Base-by-base conservation (phyloP, 768 basidiomycete species). In the Suillus paluster region DNA sequence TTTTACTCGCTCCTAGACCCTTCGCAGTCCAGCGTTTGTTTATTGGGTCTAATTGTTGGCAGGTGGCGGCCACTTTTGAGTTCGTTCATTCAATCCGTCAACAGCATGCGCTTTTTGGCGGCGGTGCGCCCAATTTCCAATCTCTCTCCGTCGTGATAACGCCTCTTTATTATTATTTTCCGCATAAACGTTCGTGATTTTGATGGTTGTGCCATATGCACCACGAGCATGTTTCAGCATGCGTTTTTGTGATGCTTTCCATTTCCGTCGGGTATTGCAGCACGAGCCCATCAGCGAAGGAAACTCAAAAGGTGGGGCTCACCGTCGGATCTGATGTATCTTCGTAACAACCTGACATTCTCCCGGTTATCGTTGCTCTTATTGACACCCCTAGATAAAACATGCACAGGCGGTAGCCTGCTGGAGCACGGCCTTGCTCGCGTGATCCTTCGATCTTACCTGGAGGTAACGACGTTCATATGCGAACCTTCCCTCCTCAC, bases 71-170 rank as follows among this genome's bases (percentile, higher is more conserved):
- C 38, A 39, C 38, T 39, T 44, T 55, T 55, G 38, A 55, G 54
- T 55, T 39, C 36, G 54, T 55, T 39, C 36, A 39, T 39, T 38
- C 53, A 30, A 50, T 30, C 49, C 49, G 33, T 50, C 49, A 50
- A 50, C 0, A 33, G 49, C 49, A 50, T 33, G 49, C 27, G 49
- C 49, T 30, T n/a, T 50, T 50, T 33, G 54, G 36, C 54, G 38
- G 54, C 23, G 54, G 38, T 55, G 38, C 54, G 54, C 36, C 23
- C 17, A 55, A 55, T 55, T 55, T 55, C 54, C 54, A 55, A 55
- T 55, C 36, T 25, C 54, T 39, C 17, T 25, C 36, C 38, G 23
- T 39, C 23, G 23, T 55, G 54, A 55, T n/a, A 44, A n/a, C 9
- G 19, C 54, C 36, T 39, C 23, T 25, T 39, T 38, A 55, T 55